Evolutionary conservation across 23 red algal genomes (phyloP), one percentile per base, ranked within the genome.

Genomic region (Gracilaria gracilis): DNA sequence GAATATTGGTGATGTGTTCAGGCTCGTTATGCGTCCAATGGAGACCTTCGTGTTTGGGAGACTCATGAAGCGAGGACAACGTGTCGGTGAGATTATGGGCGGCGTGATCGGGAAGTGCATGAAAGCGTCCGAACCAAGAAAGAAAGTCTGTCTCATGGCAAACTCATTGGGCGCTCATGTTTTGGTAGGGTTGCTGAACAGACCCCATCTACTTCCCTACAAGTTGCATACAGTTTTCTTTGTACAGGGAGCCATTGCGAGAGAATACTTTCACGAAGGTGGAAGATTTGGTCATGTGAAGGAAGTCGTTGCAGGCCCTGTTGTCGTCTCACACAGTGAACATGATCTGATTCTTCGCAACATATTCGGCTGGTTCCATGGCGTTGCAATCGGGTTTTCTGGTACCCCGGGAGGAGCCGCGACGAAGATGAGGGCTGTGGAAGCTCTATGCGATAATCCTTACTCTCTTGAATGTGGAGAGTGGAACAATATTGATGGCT

Each of bases 201-300:
- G 44, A 57, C 58, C 87, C 14, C n/a, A 81, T 23, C 15, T 4
- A 2, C 76, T 90, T 35, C 87, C 87, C 19, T 80, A 90, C 29
- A 90, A 90, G 54, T 64, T 90, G 32, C 87, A 90, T 46, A 90
- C 87, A 20, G 87, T 90, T 7, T 90, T 90, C 73, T 90, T 90
- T 32, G 87, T 90, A 31, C 87, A 90, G 58, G 87, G 87, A 40
- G 87, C 87, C n/a, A 90, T 90, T 47, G 61, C 87, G 16, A 24
- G 57, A 12, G 73, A 81, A 0, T 61, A 59, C 34, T 90, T 90
- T 51, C 55, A 64, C 4, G 37, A 64, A 15, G 75, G 73, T 19
- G 35, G 55, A 20, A 67, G 21, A 36, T 90, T 67, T 39, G 53
- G 71, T 35, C 54, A 70, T 20, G 49, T 77, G 28, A 67, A 81